Conservation (phyloP, 2,329 filamentous ascomycete species). For the Didymosphaeria variabile region DNA sequence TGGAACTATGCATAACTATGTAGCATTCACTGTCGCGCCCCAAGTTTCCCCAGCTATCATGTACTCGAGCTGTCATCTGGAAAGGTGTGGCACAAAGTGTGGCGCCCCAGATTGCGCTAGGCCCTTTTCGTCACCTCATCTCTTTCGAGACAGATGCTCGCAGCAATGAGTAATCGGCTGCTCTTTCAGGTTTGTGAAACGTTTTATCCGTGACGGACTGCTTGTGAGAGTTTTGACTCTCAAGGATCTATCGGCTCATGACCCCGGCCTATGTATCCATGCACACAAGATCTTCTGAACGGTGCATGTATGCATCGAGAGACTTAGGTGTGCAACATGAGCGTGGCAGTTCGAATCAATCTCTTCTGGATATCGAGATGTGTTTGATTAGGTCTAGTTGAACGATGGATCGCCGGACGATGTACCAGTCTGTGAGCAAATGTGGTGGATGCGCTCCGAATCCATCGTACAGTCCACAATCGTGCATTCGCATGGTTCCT, state of each 20-base stretch:
- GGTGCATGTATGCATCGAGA: not conserved
- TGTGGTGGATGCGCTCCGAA: not conserved
- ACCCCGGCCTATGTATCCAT: not conserved
- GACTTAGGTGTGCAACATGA: not conserved
- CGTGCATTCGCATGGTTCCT: not conserved
- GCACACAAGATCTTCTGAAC: not conserved
- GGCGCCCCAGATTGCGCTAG: slow-evolving; percentile 15
- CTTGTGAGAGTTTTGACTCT: not conserved
- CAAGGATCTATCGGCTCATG: not conserved
- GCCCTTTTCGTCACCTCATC: slow-evolving; percentile 15
- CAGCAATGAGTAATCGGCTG: slow-evolving; percentile 21
- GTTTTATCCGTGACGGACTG: not conserved
- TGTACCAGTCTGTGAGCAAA: not conserved
- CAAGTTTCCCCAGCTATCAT: not conserved
- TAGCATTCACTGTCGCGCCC: not conserved
- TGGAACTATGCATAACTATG: not conserved
- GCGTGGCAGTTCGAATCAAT: not conserved
- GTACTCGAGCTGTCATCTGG: slow-evolving; percentile 9
- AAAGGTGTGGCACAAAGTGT: slow-evolving; percentile 18
- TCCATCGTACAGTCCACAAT: not conserved
- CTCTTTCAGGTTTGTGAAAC: slow-evolving; percentile 4
- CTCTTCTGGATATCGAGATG: not conserved
- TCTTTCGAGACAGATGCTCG: slow-evolving; percentile 20
- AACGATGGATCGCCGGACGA: not conserved
- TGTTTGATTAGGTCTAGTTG: not conserved